These are phyloP conservation scores for Arthrocladium fulminans DNA, from an alignment of 2,329 filamentous ascomycete genomes.

Conservation along the genomic window DNA sequence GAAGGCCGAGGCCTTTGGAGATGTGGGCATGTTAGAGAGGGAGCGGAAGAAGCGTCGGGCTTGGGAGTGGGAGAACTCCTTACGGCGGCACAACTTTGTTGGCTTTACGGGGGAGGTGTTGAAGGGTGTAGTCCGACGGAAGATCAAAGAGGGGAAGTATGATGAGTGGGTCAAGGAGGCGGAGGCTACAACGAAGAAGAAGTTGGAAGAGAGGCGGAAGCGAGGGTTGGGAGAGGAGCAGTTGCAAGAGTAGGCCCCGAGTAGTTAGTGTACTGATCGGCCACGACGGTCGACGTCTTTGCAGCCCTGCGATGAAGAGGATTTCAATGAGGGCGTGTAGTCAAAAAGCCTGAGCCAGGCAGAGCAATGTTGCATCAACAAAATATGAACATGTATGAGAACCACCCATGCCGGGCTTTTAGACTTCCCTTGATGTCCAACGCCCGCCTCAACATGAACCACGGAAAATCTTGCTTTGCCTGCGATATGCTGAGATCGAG, in stretches of 20 bases:
- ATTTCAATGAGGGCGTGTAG: too few species aligned
- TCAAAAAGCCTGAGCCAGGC: too few species aligned
- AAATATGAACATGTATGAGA: too few species aligned
- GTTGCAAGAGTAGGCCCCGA: slow-evolving; percentile 2
- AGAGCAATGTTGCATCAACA: too few species aligned
- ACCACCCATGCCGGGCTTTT: too few species aligned
- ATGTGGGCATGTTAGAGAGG: slow-evolving; percentile 64
- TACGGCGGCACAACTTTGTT: slow-evolving; percentile 90
- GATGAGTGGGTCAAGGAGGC: slow-evolving; percentile 72
- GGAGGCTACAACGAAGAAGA: slow-evolving; percentile 35
- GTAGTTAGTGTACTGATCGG: too few species aligned
- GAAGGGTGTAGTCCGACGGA: slow-evolving; percentile 70
- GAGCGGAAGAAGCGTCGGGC: slow-evolving; percentile 76
- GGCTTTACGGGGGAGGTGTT: slow-evolving; percentile 86
- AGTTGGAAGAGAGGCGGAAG: slow-evolving; percentile 26
- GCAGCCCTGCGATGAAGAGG: too few species aligned
- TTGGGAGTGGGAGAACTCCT: slow-evolving; percentile 92
- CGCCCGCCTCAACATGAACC: too few species aligned
- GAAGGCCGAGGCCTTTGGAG: slow-evolving; percentile 70
- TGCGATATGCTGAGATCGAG: too few species aligned
- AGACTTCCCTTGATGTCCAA: too few species aligned
- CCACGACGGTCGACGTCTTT: too few species aligned
- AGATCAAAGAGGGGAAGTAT: slow-evolving; percentile 63
- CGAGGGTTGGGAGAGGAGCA: slow-evolving; percentile 11
- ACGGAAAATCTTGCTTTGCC: too few species aligned